Base-by-base conservation (phyloP, 2,329 filamentous ascomycete genomes). In the Fusarium nelsonii region DNA sequence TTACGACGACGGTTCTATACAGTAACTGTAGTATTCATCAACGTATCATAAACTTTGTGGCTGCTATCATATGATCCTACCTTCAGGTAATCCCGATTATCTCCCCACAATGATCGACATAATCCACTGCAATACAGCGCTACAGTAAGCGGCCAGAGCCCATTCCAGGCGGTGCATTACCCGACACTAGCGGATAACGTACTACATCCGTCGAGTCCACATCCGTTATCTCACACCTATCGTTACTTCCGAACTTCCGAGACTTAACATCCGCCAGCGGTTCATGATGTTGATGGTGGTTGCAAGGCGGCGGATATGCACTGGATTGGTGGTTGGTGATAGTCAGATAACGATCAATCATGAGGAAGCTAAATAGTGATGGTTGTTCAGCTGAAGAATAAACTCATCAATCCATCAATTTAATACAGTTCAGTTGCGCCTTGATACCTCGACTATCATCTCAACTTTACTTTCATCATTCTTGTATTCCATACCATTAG, bases 311-410 rank as follows among this genome's bases (percentile, higher is more conserved):
- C 61, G 61, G 61, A 16, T 64, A 64, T 51, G 59, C 18, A 64
- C 52, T 64, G 11, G 28, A 15, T 41, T 8, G 44, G 44, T 8
- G 50, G 30, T 16, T 50, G 30, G 23, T 33, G 16, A 7, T 28
- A 32, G 8, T 37, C 9, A 40, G 46, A 65, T 65, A 53, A 45
- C 20, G 12, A 16, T 30, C 16, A 14, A 26, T 39, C 11, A n/a
- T 34, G 34, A 59, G 40, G 9, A 68, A 68, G 67, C 67, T 69
- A 69, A 70, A 69, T 68, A 70, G 58, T 46, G 34, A 69, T 51
- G 58, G 53, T 40, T 51, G 50, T 46, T 54, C 67, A 51, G 41
- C 53, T 36, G 12, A 1, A 26, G 39, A 23, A 36, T 58, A 32
- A 63, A 33, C 26, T 48, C 28, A 57, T 46, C 30, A 12, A 33